phyloP scores from a whole-genome alignment of 2,329 filamentous ascomycete genomes.

The Curvularia sp. region DNA sequence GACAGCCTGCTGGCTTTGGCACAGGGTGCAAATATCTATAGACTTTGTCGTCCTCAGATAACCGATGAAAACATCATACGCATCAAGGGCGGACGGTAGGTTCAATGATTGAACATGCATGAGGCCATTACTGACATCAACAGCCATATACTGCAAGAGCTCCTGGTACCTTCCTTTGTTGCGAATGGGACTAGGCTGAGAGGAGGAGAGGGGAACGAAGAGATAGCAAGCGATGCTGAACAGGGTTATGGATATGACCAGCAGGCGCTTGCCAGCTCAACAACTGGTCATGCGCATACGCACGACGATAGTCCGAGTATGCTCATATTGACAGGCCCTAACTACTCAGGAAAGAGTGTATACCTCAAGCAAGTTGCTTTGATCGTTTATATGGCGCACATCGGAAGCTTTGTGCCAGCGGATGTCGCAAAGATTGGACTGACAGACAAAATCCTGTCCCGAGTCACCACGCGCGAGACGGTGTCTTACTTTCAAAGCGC shows the following conservation, averaged over 20 bases:
- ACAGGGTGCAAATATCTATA: constrained; percentile 76
- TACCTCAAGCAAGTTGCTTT: constrained; percentile 93
- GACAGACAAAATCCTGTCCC: constrained; percentile 90
- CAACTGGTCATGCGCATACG: constrained; percentile 11
- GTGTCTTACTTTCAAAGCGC: constrained; percentile 69
- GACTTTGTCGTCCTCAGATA: constrained; percentile 73
- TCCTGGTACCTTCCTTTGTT: constrained; percentile 80
- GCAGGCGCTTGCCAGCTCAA: constrained; percentile 11
- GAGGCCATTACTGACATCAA: not conserved
- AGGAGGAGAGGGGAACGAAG: constrained; percentile 59
- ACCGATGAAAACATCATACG: constrained; percentile 72
- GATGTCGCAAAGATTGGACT: constrained; percentile 77
- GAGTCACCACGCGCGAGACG: constrained; percentile 76
- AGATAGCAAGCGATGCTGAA: constrained; percentile 2
- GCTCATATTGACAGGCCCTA: constrained; percentile 87
- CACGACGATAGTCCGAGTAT: constrained; percentile 63
- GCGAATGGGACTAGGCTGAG: constrained; percentile 77
- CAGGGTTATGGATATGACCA: not conserved
- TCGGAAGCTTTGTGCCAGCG: constrained; percentile 89
- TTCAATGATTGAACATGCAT: not conserved
- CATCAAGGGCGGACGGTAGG: constrained; percentile 75
- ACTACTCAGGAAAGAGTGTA: constrained; percentile 95
- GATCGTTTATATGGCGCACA: constrained; percentile 89
- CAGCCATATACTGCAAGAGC: constrained; percentile 83
- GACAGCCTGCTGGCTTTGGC: constrained; percentile 85